Base-by-base conservation (phyloP, 352 stramenopile genomes). In the Pythium oligandrum region DNA sequence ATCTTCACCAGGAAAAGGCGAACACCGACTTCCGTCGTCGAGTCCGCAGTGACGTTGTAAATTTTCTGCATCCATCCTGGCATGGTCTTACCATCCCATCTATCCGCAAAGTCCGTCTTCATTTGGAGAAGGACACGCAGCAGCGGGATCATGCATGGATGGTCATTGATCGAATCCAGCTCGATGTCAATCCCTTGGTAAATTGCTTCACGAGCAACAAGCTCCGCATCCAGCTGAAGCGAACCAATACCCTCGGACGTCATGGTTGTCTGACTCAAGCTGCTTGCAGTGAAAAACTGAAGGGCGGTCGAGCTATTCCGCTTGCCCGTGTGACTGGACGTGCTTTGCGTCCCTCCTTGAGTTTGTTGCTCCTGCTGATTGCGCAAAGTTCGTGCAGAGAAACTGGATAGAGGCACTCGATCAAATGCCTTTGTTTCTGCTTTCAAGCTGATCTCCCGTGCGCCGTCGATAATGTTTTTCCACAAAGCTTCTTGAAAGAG, bases 21-120 rank as follows among this genome's bases (percentile, higher is more conserved):
- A 44, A 90, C 66, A 52, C 83, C 75, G n/a, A 89, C 53, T 34
- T 66, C 60, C 1, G 66, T 66, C 9, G 65, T 71, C 4, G 60
- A 40, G 35, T 82, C 63, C 3, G 64, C 36, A 1, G 85, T 62
- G 8, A 88, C 68, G 32, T 74, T 59, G 44, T 70, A 85, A 4
- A 94, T 60, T 52, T 83, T 90, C 12, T 80, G 74, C 80, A 94
- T 94, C 84, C 84, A 94, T 8, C 62, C 66, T 26, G 81, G 84
- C 81, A 91, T 90, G 2, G 38, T n/a, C 3, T 55, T 66, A 10
- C 51, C 40, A 3, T 58, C 53, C 84, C 84, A 94, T 9, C 53
- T 69, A 9, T 54, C 60, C 9, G 73, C 66, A 57, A 91, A 94
- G 38, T 90, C 75, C 5, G 49, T 49, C 53, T 92, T 83, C 74